phyloP scores from a whole-genome alignment of 2,329 filamentous ascomycete species.

The Lizonia empirigonia region DNA sequence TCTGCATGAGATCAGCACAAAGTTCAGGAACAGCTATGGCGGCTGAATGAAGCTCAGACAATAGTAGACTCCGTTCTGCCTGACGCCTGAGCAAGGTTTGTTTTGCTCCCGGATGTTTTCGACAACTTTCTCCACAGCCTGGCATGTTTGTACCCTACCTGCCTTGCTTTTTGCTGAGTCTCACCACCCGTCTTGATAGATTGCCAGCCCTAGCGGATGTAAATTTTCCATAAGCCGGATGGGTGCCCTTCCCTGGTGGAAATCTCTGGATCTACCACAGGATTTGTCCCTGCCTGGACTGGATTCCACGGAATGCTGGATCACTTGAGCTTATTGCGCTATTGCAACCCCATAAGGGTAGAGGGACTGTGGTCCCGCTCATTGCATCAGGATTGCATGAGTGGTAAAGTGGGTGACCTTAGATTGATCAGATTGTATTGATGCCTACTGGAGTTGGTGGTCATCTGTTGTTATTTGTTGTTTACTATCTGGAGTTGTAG shows the following conservation, averaged over 20 bases:
- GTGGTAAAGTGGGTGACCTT: constrained; percentile 26
- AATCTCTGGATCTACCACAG: constrained; percentile 25
- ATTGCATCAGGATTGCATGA: constrained; percentile 37
- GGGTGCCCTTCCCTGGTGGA: constrained; percentile 28
- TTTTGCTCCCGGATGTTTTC: constrained; percentile 29
- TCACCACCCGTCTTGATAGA: constrained; percentile 28
- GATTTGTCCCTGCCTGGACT: constrained; percentile 36
- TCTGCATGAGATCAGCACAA: constrained; percentile 43
- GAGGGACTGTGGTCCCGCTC: constrained; percentile 31
- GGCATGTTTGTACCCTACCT: constrained; percentile 28
- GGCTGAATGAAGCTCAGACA: constrained; percentile 37
- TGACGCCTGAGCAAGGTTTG: constrained; percentile 39
- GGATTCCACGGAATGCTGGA: constrained; percentile 24
- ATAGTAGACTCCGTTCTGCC: constrained; percentile 26
- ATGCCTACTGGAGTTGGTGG: constrained; percentile 21
- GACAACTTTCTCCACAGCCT: constrained; percentile 27
- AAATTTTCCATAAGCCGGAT: constrained; percentile 32
- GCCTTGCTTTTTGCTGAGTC: constrained; percentile 30
- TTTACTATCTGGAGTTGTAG: constrained; percentile 9
- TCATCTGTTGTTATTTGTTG: too few relatives aligned
- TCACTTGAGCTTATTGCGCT: constrained; percentile 25
- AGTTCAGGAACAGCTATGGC: constrained; percentile 40
- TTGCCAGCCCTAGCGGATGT: constrained; percentile 34
- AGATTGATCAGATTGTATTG: constrained; percentile 29
- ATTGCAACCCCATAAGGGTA: constrained; percentile 27